Base-by-base conservation (phyloP, 768 basidiomycete genomes). In the Astraeus odoratus region DNA sequence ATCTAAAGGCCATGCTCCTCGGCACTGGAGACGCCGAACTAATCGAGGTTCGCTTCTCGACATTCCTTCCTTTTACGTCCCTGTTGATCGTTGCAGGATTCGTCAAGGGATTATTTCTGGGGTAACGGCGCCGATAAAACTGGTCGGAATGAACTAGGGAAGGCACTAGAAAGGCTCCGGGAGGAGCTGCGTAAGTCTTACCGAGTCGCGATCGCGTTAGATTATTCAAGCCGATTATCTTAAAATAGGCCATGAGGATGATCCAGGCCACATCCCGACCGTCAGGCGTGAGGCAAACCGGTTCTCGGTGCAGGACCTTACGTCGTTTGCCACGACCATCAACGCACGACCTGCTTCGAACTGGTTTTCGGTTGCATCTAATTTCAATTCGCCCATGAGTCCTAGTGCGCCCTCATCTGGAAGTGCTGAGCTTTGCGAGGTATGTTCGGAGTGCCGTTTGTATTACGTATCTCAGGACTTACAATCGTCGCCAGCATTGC, bases 31-130 rank as follows among this genome's bases (percentile, higher is more conserved):
- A 80, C 52, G 78, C 76, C 18, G 76, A 78, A 43, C 72, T 89
- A 26, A 61, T 88, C 4, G 86, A 89, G 74, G 84, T 82, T 46
- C 55, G 55, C n/a, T n/a, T 63, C 57, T 16, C 39, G 49, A 24
- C 54, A 24, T 26, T 49, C 39, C 8, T 49, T 29, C 26, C 34
- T 42, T 22, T 36, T n/a, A n/a, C 39, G 44, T 24, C 26, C 12
- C 41, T 43, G 18, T 19, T 24, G 15, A 20, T 16, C 24, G 3
- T 19, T 7, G n/a, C 50, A 84, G 82, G 75, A 83, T 55, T 85
- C 82, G 15, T 78, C 80, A 47, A 81, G 78, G 51, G 85, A 87
- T 59, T 70, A 81, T 31, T 86, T 86, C 62, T 87, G 85, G 83
- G 85, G 85, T 15, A 62, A 78, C 49, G 85, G 85, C 5, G 68